These are phyloP conservation scores for Dovyalis caffra DNA, from an alignment of 345 rosid genomes.

Conservation along the genomic window DNA sequence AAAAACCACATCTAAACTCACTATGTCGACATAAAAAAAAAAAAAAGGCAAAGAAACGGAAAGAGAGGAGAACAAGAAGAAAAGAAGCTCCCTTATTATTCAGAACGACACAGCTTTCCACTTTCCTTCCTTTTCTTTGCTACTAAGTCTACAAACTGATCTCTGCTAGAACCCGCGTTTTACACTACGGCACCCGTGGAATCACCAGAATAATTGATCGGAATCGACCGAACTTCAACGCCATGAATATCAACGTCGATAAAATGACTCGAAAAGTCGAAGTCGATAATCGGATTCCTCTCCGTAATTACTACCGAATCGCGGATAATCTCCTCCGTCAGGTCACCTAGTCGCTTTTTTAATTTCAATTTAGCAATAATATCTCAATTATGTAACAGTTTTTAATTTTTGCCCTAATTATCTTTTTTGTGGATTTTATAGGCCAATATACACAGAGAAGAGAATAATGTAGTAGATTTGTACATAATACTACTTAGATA, in stretches of 20 bases:
- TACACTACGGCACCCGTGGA: neutral
- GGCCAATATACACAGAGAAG: conserved; percentile 80
- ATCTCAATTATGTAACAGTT: neutral
- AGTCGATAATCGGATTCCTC: conserved; percentile 81
- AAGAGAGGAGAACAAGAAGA: no score
- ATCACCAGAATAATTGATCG: neutral
- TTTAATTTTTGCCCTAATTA: neutral
- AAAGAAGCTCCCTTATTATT: no score
- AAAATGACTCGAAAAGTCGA: conserved; percentile 59
- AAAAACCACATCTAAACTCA: no score
- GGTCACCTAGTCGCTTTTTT: conserved; percentile 36
- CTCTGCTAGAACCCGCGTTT: neutral
- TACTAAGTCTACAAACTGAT: neutral
- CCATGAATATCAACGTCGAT: conserved; percentile 63
- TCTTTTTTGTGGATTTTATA: conserved; percentile 19
- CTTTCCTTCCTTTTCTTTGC: neutral
- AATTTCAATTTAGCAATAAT: neutral
- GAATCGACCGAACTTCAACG: no score
- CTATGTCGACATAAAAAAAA: no score
- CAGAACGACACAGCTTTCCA: neutral
- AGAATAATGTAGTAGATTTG: conserved; percentile 86
- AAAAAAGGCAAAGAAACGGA: no score
- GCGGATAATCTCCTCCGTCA: conserved; percentile 92
- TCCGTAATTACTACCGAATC: conserved; percentile 73
- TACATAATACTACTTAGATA: conserved; percentile 84